phyloP scores from a whole-genome alignment of 1,284 basidiomycete genomes.

The Microbotryum silenes-acaulis region DNA sequence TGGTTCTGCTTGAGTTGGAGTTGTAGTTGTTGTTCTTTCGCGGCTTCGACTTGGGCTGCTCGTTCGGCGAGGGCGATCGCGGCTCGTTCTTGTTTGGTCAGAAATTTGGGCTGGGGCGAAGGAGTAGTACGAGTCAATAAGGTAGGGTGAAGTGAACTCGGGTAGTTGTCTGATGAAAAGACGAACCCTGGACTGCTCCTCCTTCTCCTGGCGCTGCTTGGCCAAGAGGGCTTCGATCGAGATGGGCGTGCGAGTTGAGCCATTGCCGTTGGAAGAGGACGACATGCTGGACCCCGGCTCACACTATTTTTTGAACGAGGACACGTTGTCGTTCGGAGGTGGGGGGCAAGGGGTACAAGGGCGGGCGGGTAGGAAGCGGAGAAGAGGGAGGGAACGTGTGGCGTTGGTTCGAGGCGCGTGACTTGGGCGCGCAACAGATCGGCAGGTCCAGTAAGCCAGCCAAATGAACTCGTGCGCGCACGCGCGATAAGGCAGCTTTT shows the following conservation, averaged over 20 bases:
- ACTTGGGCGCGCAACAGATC: too few relatives aligned
- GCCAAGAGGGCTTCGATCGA: constrained; percentile 72
- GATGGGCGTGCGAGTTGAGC: constrained; percentile 8
- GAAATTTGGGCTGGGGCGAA: constrained; percentile 65
- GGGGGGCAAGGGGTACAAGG: too few relatives aligned
- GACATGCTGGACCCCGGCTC: too few relatives aligned
- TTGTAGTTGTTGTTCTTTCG: constrained; percentile 54
- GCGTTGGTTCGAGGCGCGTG: too few relatives aligned
- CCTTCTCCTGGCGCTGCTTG: constrained; percentile 77
- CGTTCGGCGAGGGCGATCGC: constrained; percentile 76
- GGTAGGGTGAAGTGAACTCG: neutral
- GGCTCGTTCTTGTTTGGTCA: constrained; percentile 80
- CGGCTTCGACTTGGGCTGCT: constrained; percentile 63
- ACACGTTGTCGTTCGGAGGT: too few relatives aligned
- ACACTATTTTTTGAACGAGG: too few relatives aligned
- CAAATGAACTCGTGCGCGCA: too few relatives aligned
- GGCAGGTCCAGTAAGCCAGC: too few relatives aligned
- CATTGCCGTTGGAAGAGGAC: too few relatives aligned
- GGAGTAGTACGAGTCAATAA: neutral
- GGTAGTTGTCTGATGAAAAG: neutral
- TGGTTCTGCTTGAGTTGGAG: constrained; percentile 53
- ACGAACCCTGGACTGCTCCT: constrained; percentile 73
- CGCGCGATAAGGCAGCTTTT: too few relatives aligned
- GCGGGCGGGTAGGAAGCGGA: too few relatives aligned
- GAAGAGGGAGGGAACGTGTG: too few relatives aligned